Conservation (phyloP, 108 stramenopile species). For the Nitzschia putrida region DNA sequence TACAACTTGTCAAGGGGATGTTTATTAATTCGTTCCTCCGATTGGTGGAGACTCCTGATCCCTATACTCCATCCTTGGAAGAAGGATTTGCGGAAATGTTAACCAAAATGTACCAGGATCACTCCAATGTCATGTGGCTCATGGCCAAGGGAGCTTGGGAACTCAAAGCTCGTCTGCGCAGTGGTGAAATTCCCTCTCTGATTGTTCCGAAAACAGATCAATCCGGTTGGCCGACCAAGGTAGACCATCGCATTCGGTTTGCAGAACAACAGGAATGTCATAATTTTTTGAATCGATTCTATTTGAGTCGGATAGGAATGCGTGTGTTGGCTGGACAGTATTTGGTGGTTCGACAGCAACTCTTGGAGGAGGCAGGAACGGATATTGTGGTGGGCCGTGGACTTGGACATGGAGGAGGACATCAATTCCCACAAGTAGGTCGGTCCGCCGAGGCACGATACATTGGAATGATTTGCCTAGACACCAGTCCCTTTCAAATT, state of each 20-base stretch:
- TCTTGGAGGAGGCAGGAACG: slow-evolving; percentile 12
- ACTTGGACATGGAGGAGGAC: neutral
- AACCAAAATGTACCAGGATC: slow-evolving; percentile 64
- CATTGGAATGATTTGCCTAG: slow-evolving; percentile 64
- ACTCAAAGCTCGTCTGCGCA: slow-evolving; percentile 25
- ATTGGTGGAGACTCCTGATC: slow-evolving; percentile 37
- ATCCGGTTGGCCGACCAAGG: neutral
- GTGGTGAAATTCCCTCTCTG: neutral
- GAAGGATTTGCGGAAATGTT: slow-evolving; percentile 58
- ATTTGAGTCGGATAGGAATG: slow-evolving; percentile 81
- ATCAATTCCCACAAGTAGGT: neutral
- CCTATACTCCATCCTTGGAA: slow-evolving; percentile 46
- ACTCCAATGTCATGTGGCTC: slow-evolving; percentile 74
- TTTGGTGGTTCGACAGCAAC: slow-evolving; percentile 54
- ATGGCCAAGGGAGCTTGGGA: slow-evolving; percentile 87
- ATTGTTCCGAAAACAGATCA: neutral
- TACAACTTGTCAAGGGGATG: slow-evolving; percentile 60
- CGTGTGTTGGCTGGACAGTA: slow-evolving; percentile 90
- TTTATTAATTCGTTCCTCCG: slow-evolving; percentile 69
- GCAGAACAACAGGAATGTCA: slow-evolving; percentile 56
- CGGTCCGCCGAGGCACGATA: slow-evolving; percentile 19
- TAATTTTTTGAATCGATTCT: slow-evolving; percentile 88
- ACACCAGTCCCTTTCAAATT: slow-evolving; percentile 63
- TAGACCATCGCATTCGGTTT: slow-evolving; percentile 3
- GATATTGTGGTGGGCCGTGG: neutral